Percentiles rank a stretch among this genome's conserved stretches.
Evolutionary conservation across 345 rosid genomes (phyloP).

Genomic region (rapeseed (Brassica napus)): DNA sequence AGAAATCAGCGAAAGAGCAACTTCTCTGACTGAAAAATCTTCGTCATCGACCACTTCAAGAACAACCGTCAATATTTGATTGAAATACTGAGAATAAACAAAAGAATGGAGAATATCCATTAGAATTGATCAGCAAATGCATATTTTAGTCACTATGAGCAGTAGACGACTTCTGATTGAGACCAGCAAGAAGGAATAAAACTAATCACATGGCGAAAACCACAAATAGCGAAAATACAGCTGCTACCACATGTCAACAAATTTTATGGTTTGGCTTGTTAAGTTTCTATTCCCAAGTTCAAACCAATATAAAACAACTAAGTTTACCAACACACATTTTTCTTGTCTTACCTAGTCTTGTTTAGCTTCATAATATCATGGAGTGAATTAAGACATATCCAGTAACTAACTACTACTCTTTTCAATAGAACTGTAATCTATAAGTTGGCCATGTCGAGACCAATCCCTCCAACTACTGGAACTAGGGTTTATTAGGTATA

Average conservation of each 20-base stretch:
- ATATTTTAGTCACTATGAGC: slow-evolving; percentile 9
- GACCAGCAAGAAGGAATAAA: not conserved
- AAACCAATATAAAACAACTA: not conserved
- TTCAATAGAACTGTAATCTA: not conserved
- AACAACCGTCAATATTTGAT: slow-evolving; percentile 92
- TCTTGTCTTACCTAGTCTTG: not conserved
- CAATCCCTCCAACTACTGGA: slow-evolving; percentile 19
- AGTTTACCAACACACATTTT: slow-evolving; percentile 8
- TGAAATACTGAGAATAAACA: slow-evolving; percentile 70
- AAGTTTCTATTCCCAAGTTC: not conserved
- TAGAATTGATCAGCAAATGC: slow-evolving; percentile 6
- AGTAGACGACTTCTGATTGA: not conserved
- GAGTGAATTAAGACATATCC: slow-evolving; percentile 1
- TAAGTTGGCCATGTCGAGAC: not conserved
- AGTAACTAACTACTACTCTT: not conserved
- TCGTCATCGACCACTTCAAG: slow-evolving; percentile 88
- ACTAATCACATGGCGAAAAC: slow-evolving; percentile 2
- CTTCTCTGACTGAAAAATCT: slow-evolving; percentile 69
- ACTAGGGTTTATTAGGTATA: slow-evolving; percentile 34
- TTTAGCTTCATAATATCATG: slow-evolving; percentile 4
- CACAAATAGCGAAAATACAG: not conserved
- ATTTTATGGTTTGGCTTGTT: not conserved
- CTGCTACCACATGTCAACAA: not conserved
- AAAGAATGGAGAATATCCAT: not conserved
- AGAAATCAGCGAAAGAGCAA: slow-evolving; percentile 67